phyloP scores from a whole-genome alignment of 2,329 filamentous ascomycete species.

The Botrytis pseudocinerea region DNA sequence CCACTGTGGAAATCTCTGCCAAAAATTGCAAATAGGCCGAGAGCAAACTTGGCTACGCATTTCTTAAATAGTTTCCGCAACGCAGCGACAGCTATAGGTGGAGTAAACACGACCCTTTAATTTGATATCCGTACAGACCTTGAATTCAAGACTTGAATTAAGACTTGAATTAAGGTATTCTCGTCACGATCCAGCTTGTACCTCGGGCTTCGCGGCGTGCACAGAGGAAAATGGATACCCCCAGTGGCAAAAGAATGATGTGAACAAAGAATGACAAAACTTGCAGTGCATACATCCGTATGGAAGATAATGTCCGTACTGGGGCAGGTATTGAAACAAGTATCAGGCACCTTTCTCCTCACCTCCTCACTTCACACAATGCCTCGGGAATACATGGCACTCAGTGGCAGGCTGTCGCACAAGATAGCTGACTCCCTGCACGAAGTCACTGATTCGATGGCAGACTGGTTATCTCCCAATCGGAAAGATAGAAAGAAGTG shows the following conservation, averaged over 20 bases:
- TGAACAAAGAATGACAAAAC: background rate
- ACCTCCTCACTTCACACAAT: background rate
- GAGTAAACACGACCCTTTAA: background rate
- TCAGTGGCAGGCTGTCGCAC: conserved; percentile 12
- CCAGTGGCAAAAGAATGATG: background rate
- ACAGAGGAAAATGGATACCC: conserved; percentile 1
- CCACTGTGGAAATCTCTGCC: conserved; percentile 6
- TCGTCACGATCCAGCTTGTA: background rate
- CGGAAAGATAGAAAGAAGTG: background rate
- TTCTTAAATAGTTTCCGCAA: conserved; percentile 6
- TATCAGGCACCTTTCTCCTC: background rate
- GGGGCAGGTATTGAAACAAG: background rate
- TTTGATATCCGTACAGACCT: background rate
- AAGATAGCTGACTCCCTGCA: background rate
- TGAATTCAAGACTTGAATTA: background rate
- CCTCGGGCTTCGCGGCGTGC: background rate
- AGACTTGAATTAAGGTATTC: background rate
- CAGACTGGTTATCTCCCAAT: background rate
- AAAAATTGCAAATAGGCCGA: background rate
- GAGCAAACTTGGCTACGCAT: background rate
- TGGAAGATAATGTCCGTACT: background rate
- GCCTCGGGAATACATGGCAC: background rate
- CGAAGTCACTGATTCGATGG: background rate
- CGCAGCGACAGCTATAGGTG: background rate
- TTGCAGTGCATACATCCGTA: background rate